Conservation (phyloP, 257 asterid species). For the Lantana camara region DNA sequence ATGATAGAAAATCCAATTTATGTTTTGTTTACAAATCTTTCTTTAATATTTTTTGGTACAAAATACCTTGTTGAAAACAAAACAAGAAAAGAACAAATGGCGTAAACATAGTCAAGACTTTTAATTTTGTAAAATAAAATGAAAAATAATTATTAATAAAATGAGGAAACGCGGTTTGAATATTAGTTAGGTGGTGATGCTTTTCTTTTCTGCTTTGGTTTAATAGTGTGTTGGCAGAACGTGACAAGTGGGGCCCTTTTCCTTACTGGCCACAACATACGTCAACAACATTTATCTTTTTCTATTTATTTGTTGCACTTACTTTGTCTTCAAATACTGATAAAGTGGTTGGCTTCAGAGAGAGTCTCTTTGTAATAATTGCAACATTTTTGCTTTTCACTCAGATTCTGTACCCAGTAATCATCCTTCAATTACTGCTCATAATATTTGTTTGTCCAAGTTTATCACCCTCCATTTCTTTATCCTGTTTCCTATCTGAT, state of each 20-base stretch:
- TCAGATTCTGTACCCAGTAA: too few relatives aligned
- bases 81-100: background rate
- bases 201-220: too few relatives aligned
- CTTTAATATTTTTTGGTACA: too few relatives aligned
- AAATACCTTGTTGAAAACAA: too few relatives aligned
- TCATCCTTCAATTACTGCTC: too few relatives aligned
- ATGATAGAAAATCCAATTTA: too few relatives aligned
- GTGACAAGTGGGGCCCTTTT: slow-evolving; percentile 33
- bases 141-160: slow-evolving; percentile 7
- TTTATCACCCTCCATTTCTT: too few relatives aligned
- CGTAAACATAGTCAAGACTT: background rate
- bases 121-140: background rate
- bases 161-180: slow-evolving; percentile 30
- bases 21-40: too few relatives aligned
- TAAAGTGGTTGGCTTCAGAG: too few relatives aligned
- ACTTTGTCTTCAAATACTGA: slow-evolving; percentile 5
- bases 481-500: too few relatives aligned
- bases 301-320: background rate
- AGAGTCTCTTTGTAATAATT: background rate
- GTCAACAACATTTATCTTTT: background rate
- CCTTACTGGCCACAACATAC: slow-evolving; percentile 27
- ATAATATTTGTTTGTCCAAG: too few relatives aligned
- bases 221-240: background rate
- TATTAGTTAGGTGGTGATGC: slow-evolving; percentile 5
- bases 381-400: background rate